A percentile compares a stretch with the other conserved stretches of the same genome.
These are phyloP conservation scores for Bullera alba DNA, from an alignment of 768 basidiomycete genomes.

Conservation along the genomic window DNA sequence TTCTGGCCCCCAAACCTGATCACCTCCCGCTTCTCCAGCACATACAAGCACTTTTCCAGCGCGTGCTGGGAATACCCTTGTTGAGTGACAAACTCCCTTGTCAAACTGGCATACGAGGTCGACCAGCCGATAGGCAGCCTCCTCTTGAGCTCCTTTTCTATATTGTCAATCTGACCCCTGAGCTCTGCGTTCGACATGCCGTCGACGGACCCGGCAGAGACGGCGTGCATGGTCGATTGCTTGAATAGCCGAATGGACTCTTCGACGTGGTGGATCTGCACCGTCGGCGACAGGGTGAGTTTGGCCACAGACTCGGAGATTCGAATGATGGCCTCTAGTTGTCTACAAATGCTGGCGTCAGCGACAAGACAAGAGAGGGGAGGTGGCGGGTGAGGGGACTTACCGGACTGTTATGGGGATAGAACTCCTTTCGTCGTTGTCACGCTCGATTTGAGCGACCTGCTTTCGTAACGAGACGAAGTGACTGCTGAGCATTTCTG, in stretches of 20 bases:
- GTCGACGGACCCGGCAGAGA: conserved; percentile 86
- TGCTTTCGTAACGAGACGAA: conserved; percentile 88
- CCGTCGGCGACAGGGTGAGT: conserved; percentile 76
- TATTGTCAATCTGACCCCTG: conserved; percentile 84
- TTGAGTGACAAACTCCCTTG: conserved; percentile 85
- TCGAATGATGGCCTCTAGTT: conserved; percentile 97
- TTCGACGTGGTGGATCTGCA: conserved; percentile 88
- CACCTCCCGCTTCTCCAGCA: conserved; percentile 93
- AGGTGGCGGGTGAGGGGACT: conserved; percentile 23
- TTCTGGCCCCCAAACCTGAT: conserved; percentile 74
- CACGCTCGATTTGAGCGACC: conserved; percentile 89
- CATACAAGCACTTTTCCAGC: conserved; percentile 79
- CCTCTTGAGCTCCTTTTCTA: conserved; percentile 77
- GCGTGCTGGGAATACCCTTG: conserved; percentile 87
- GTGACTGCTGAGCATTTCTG: conserved; percentile 92
- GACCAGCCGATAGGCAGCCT: conserved; percentile 91
- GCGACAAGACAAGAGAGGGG: too few relatives aligned
- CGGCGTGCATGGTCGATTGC: conserved; percentile 98
- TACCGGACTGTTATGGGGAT: conserved; percentile 97
- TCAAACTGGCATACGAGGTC: conserved; percentile 87
- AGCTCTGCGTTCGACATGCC: conserved; percentile 84
- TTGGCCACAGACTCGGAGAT: conserved; percentile 97
- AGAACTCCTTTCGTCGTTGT: conserved; percentile 94
- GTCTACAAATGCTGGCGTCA: conserved; percentile 50
- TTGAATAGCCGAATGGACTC: conserved; percentile 98